Evolutionary conservation across 352 stramenopile genomes (phyloP).

Genomic region (Phytopythium cucurbitacearum): DNA sequence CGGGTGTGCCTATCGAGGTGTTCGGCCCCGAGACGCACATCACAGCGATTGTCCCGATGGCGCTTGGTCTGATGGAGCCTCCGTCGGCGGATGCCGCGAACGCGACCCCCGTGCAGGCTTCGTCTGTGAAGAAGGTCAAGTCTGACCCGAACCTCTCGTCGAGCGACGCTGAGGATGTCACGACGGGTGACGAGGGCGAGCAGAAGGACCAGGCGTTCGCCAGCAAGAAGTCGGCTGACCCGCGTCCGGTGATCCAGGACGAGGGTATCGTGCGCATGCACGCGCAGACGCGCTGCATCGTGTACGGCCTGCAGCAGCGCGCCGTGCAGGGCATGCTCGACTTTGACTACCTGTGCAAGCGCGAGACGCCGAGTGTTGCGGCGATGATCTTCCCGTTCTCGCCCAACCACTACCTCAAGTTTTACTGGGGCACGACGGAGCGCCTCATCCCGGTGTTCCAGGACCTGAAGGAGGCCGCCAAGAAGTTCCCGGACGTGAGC

Average conservation of each 20-base stretch:
- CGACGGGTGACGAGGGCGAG: conserved; percentile 20
- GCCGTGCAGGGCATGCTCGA: conserved; percentile 97
- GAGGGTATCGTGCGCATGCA: conserved; percentile 85
- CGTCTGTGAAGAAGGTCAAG: conserved; percentile 15
- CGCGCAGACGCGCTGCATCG: conserved; percentile 88
- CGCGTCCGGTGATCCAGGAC: conserved; percentile 62
- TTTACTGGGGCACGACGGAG: conserved; percentile 96
- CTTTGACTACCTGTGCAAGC: conserved; percentile 98
- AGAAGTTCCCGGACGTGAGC: conserved; percentile 91
- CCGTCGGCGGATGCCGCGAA: conserved; percentile 16
- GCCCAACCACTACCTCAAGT: conserved; percentile 95
- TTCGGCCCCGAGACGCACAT: conserved; percentile 96
- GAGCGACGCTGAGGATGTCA: conserved; percentile 34
- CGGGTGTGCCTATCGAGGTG: conserved; percentile 92
- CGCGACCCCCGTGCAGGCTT: conserved; percentile 8
- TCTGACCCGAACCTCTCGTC: conserved; percentile 15
- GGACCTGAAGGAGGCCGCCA: conserved; percentile 88
- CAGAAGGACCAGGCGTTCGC: conserved; percentile 15
- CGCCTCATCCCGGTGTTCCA: conserved; percentile 92
- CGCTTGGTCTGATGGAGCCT: conserved; percentile 86
- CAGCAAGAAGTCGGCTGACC: conserved; percentile 18
- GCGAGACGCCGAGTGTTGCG: conserved; percentile 91
- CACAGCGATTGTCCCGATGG: conserved; percentile 92
- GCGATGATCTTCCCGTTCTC: conserved; percentile 94
- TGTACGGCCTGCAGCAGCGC: conserved; percentile 94